These are phyloP conservation scores for Coemansia sp. DNA, from an alignment of 192 early-diverging fungal genomes.

Conservation along the genomic window DNA sequence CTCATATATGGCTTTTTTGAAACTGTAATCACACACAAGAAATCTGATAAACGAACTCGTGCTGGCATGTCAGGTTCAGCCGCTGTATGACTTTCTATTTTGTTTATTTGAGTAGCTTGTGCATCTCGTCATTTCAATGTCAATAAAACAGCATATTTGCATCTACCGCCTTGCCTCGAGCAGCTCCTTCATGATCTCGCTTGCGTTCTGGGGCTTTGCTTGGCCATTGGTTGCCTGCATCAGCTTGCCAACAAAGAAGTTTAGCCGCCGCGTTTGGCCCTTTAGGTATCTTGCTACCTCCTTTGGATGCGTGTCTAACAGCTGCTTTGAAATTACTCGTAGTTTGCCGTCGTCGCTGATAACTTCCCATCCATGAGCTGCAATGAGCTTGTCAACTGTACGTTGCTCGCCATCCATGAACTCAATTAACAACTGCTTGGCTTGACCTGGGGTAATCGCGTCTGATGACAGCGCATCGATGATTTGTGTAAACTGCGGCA, in stretches of 20 bases:
- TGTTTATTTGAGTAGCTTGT: not conserved
- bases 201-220: conserved; percentile 70
- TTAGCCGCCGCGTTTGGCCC: conserved; percentile 66
- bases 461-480: conserved; percentile 60
- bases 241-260: conserved; percentile 81
- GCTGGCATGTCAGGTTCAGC: not conserved
- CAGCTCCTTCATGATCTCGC: conserved; percentile 54
- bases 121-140: not conserved
- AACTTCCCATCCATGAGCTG: conserved; percentile 61
- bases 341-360: conserved; percentile 37
- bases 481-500: conserved; percentile 57
- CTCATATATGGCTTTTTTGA: conserved; percentile 18
- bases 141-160: not conserved
- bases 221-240: conserved; percentile 78
- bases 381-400: conserved; percentile 56
- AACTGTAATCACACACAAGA: conserved; percentile 4
- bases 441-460: conserved; percentile 61
- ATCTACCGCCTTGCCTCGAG: conserved; percentile 14
- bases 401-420: conserved; percentile 66
- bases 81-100: not conserved
- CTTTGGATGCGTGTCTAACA: conserved; percentile 33
- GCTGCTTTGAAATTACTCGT: conserved; percentile 7
- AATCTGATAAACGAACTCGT: not conserved
- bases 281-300: conserved; percentile 60
- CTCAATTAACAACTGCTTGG: conserved; percentile 65